Evolutionary conservation across 2,329 filamentous ascomycete genomes (phyloP).

Genomic region (Truncatella angustata): DNA sequence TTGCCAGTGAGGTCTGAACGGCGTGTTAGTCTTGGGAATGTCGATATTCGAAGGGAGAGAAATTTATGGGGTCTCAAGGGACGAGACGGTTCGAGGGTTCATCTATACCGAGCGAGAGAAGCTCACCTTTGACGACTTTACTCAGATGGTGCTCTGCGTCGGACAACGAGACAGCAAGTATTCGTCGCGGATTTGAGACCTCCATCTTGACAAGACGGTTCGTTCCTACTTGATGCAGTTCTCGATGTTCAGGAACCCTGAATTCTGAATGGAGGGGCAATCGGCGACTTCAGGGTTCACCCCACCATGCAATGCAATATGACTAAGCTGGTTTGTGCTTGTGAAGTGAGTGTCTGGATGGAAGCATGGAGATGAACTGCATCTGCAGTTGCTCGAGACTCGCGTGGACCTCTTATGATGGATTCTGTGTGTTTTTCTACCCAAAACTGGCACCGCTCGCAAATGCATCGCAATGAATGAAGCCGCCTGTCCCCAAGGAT

Average conservation of each 20-base stretch:
- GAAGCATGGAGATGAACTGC: no score
- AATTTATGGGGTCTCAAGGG: no score
- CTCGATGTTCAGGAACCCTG: no score
- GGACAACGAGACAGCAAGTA: conserved; percentile 55
- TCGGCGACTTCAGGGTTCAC: conserved; percentile 6
- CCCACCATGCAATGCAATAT: conserved; percentile 10
- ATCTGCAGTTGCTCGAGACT: no score
- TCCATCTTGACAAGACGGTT: conserved; percentile 33
- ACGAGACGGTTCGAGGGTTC: no score
- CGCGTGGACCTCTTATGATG: no score
- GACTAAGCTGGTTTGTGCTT: conserved; percentile 3
- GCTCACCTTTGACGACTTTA: conserved; percentile 52
- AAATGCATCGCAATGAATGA: not conserved
- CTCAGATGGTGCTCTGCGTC: conserved; percentile 45
- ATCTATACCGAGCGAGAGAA: not conserved
- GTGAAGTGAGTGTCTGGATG: no score
- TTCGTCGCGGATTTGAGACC: conserved; percentile 52
- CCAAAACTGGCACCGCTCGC: not conserved
- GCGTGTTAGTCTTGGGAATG: not conserved
- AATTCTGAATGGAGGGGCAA: conserved; percentile 11
- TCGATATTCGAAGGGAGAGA: no score
- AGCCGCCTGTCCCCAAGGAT: not conserved
- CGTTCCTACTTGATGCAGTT: no score
- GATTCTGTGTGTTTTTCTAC: no score
- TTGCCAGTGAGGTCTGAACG: conserved; percentile 51